Evolutionary conservation across 257 asterid species (phyloP), one percentile per base, ranked within the genome.

Genomic region (Solanum habrochaites): DNA sequence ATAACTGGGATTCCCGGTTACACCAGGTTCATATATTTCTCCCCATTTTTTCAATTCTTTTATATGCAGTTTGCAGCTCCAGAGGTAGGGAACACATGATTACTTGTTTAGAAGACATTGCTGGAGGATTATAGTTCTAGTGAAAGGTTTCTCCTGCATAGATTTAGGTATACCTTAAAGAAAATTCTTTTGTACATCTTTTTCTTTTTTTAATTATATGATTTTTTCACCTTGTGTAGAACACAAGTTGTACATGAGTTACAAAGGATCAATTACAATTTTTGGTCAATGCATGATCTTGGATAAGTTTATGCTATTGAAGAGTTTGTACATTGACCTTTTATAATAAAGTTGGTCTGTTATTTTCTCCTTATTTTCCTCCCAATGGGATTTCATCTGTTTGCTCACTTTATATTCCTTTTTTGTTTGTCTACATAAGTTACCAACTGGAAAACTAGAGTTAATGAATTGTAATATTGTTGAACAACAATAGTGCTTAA

Each of bases 171-270:
- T 88, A 87, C 56, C 90, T 52, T 40, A 84, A n/a, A 73, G 42
- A 25, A 45, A 82, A 70, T 67, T 67, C 84, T 77, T 88, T 90
- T 91, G 88, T 89, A 29, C 77, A 67, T 87, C 66, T 20, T 56
- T 66, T 70, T 52, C 83, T 62, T 58, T 66, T 27, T 32, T 32
- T 4, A 37, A 73, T 27, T 14, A 62, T 14, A 62, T 35, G 35
- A 58, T 47, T 80, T 39, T 66, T 70, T 37, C 82, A 73, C 66
- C 87, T 80, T 16, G 42, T 80, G 84, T 80, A 70, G 91, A 71
- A 83, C 37, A 70, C 78, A 88, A 85, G 83, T 42, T 93, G 92
- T 90, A 88, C 64, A 90, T 91, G 87, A 83, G 85, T 86, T 85
- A 73, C 82, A 88, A 87, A 81, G 40, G 71, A 89, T 83, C 88